Conservation (phyloP, 2,329 filamentous ascomycete species). For the Calonectria crousiana region DNA sequence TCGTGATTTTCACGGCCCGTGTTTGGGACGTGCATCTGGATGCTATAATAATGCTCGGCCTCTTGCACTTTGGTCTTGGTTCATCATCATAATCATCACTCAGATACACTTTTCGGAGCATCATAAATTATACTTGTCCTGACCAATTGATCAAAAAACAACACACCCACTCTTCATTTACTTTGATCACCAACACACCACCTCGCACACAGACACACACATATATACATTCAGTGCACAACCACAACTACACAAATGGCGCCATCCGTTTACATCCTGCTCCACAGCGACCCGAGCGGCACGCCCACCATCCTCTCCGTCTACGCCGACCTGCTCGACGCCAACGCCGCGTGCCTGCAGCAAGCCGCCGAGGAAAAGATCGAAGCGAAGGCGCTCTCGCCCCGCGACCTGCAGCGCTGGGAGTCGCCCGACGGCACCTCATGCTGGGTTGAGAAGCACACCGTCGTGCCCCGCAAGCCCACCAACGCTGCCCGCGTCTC, state of each 20-base stretch:
- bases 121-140: neutral
- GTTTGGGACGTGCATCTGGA: constrained; percentile 15
- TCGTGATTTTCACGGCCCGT: constrained; percentile 31
- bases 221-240: constrained; percentile 1
- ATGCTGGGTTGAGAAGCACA: constrained; percentile 54
- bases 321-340: constrained; percentile 50
- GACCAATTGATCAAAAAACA: constrained; percentile 1
- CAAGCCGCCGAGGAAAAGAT: constrained; percentile 46
- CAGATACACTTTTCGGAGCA: constrained; percentile 4
- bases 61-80: constrained; percentile 3
- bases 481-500: constrained; percentile 19
- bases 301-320: constrained; percentile 47
- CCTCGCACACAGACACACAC: neutral
- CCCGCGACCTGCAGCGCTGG: constrained; percentile 49
- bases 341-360: constrained; percentile 49
- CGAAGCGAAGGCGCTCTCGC: constrained; percentile 32
- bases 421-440: constrained; percentile 50
- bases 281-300: constrained; percentile 45
- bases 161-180: neutral
- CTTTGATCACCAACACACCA: neutral
- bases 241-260: constrained; percentile 30
- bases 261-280: constrained; percentile 48
- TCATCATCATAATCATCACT: constrained; percentile 21
- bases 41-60: constrained; percentile 36
- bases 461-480: constrained; percentile 39